Conservation (phyloP, 345 rosid genomes). For the Sisymbrium irio region DNA sequence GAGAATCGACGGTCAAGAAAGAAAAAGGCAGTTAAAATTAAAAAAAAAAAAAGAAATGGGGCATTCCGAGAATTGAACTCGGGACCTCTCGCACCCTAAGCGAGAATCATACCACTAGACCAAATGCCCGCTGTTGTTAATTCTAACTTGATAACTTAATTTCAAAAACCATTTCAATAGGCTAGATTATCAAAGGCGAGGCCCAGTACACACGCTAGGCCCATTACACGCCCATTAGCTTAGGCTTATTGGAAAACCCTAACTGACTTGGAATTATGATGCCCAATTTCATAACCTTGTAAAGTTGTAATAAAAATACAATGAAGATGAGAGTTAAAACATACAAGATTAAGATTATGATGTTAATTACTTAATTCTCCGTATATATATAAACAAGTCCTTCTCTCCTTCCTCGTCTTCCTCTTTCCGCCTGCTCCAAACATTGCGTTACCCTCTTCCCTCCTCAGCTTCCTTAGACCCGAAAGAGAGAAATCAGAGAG, state of each 20-base stretch:
- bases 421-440: slow-evolving; percentile 8
- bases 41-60: not conserved
- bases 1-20: not conserved
- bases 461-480: not conserved
- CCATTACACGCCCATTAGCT: not conserved
- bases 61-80: slow-evolving; percentile 82
- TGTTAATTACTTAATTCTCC: not conserved
- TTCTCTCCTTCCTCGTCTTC: not conserved
- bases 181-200: too few species aligned
- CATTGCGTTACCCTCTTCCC: slow-evolving; percentile 24
- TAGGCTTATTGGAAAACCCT: not conserved
- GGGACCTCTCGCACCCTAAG: slow-evolving; percentile 89
- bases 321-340: not conserved
- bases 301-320: not conserved
- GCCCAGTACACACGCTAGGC: too few species aligned
- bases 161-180: too few species aligned
- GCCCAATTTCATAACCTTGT: not conserved
- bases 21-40: not conserved
- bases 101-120: slow-evolving; percentile 93
- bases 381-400: slow-evolving; percentile 18
- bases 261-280: not conserved
- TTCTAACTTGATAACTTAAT: too few species aligned
- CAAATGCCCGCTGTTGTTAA: slow-evolving; percentile 57
- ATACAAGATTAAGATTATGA: not conserved
- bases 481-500: not conserved